Percentiles rank a stretch among this genome's conserved stretches.
These are phyloP conservation scores for Trichoderma atroviride DNA, from an alignment of 2,329 filamentous ascomycete genomes.

Conservation along the genomic window DNA sequence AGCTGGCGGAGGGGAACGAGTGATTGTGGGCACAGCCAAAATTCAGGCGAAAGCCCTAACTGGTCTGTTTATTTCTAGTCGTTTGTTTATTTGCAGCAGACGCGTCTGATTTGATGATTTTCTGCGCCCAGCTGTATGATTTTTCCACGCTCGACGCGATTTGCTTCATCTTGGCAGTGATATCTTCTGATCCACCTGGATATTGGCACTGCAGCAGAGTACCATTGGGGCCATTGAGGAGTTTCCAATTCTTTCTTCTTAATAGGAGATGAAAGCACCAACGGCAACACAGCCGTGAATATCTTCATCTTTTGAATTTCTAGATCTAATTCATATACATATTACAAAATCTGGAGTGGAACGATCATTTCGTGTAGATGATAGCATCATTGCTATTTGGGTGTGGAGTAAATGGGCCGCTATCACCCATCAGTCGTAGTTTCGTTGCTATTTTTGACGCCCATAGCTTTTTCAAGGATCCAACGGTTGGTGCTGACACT, in stretches of 20 bases:
- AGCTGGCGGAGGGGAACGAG: conserved; percentile 10
- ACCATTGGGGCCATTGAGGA: not conserved
- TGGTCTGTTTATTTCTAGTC: not conserved
- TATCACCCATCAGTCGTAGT: not conserved
- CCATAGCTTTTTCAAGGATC: not conserved
- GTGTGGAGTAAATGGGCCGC: not conserved
- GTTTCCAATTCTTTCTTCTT: not conserved
- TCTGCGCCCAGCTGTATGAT: not conserved
- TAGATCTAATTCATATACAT: not conserved
- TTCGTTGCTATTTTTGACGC: not conserved
- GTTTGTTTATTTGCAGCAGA: conserved; percentile 9
- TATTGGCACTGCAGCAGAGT: not conserved
- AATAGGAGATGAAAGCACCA: too few relatives aligned
- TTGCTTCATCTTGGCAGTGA: not conserved
- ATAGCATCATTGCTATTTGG: not conserved
- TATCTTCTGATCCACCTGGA: not conserved
- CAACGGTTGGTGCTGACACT: not conserved
- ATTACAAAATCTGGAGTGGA: not conserved
- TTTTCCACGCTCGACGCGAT: not conserved
- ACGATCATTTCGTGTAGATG: not conserved
- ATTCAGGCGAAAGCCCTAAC: conserved; percentile 13
- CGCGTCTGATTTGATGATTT: not conserved
- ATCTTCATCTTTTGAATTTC: not conserved
- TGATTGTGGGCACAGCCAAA: conserved; percentile 5
- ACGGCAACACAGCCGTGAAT: not conserved